Evolutionary conservation across 495 filamentous ascomycete species (phyloP).

Genomic region (Bacidia rubella): DNA sequence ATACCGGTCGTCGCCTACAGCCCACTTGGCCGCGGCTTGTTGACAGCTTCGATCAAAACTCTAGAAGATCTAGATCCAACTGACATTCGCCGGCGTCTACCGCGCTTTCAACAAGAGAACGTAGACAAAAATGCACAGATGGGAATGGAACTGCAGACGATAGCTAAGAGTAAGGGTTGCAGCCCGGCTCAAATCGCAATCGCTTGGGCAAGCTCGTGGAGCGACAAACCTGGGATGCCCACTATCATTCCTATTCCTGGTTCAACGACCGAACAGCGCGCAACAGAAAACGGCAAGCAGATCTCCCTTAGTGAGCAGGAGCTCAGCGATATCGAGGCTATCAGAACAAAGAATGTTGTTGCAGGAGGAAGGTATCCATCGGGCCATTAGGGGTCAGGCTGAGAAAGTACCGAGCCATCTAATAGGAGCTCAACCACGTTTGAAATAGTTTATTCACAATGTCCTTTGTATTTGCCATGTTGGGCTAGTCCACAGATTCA

Average conservation of each 20-base stretch:
- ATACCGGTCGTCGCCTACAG: conserved; percentile 63
- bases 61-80: conserved; percentile 45
- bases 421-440: background rate
- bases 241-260: conserved; percentile 79
- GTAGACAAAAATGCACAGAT: conserved; percentile 65
- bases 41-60: conserved; percentile 50
- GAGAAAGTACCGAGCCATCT: background rate
- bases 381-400: background rate
- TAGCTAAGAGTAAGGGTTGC: conserved; percentile 57
- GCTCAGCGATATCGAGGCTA: conserved; percentile 32
- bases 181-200: conserved; percentile 68
- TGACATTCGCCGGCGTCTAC: conserved; percentile 39
- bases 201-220: conserved; percentile 49
- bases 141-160: conserved; percentile 45
- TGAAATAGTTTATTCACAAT: no score
- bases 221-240: conserved; percentile 45
- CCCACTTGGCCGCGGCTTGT: conserved; percentile 38
- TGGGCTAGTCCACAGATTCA: no score
- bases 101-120: conserved; percentile 55
- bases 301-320: conserved; percentile 30
- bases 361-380: conserved; percentile 26
- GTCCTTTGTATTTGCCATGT: background rate
- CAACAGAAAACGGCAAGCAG: conserved; percentile 32
- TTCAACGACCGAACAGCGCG: conserved; percentile 36
- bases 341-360: conserved; percentile 27